Base-by-base conservation (phyloP, 139 green algal genomes). In the Chlorella sorokiniana region DNA sequence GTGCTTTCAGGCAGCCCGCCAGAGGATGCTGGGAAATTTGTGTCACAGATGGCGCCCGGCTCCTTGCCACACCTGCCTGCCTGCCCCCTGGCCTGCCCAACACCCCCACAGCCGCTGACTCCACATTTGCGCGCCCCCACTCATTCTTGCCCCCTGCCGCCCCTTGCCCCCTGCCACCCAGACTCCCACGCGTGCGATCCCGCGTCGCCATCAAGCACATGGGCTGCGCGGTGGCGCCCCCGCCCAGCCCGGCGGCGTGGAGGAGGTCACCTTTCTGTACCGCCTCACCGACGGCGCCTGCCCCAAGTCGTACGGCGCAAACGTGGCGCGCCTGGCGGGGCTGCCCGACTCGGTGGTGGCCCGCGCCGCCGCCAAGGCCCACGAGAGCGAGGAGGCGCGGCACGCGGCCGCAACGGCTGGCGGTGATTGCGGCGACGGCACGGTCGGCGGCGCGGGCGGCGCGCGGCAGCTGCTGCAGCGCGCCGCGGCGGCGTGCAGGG, bases 221-320 rank as follows among this genome's bases (percentile, higher is more conserved):
- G 94, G 94, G 83, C 1, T 97, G 94, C 76, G 81, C 87, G 1
- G 92, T 97, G 6, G 86, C 83, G 33, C 73, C 77, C 1, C 48
- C 51, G 5, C 67, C 69, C 7, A 61, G 29, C 80, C 51, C 10
- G 81, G 88, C 63, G 86, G 52, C 20, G 73, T 85, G 48, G 75
- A 87, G 31, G 85, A 97, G 72, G 94, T 99, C 35, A 97, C 93
- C 0, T 99, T 99, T 80, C 78, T 99, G 63, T 99, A 99, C 88
- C 92, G 92, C 71, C 86, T 98, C 16, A 75, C 70, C 18, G 54
- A 84, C 14, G 94, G 94, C 18, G 87, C 92, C 4, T 99, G 96
- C 85, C 97, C 97, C 42, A 96, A 94, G 81, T 95, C 88, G 74
- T 99, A 99, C 84, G 97, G 97, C 51, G 92, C 93, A 51, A 98